Base-by-base conservation (phyloP, 139 green algal genomes). In the Coelastrella sp. region DNA sequence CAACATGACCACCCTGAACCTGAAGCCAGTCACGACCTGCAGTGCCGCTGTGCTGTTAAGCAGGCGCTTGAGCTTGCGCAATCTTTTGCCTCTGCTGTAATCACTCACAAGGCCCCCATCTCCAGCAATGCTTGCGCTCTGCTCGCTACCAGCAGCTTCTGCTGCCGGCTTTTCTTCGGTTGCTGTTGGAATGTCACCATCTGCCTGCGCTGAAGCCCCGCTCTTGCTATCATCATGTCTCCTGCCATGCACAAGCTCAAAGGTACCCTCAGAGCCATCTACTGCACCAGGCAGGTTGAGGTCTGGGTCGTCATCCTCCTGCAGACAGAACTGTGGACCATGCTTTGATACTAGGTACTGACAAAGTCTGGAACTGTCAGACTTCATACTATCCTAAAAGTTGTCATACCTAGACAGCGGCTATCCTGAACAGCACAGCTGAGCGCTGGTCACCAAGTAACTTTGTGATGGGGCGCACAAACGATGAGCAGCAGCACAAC, bases 21-120 rank as follows among this genome's bases (percentile, higher is more conserved):
- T 57, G 78, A 91, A 87, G 25, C 59, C 19, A n/a, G 24, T 73
- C n/a, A 91, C 76, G n/a, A 87, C 87, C 86, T 87, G 78, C 61
- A 78, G 25, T 14, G 85, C 72, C 9, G 78, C 87, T 24, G 87
- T 82, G 87, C 78, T 91, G 87, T 74, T 91, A 17, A 91, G 60
- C 78, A 91, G 78, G 0, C 87, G 35, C 78, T 65, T 73, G 14
- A 91, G 79, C 63, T 87, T 87, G 78, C 79, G 78, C 78, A 91
- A 57, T 10, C 87, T 63, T 78, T 87, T 91, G 49, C 87, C 87
- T 7, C 87, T 65, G 10, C 61, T 68, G 72, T 82, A 91, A 66
- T 91, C 87, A 20, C 74, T 84, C 20, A 90, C 85, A 56, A 68
- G 20, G 24, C 22, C 73, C 10, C n/a, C 74, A 65, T 90, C 85